phyloP scores from a whole-genome alignment of 2,329 filamentous ascomycete genomes.

The Aureobasidium sp. region DNA sequence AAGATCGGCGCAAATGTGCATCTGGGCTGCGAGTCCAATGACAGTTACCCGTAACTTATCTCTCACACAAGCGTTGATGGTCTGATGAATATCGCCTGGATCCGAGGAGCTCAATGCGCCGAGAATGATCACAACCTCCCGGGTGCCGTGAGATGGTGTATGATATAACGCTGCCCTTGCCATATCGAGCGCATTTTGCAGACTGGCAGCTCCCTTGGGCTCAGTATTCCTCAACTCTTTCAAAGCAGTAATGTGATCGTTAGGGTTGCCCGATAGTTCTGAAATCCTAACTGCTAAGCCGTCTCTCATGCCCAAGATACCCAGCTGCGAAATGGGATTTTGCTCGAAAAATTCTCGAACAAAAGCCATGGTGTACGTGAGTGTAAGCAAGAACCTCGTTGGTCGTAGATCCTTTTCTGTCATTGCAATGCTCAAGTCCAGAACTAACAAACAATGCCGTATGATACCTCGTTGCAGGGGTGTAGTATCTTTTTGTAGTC shows the following conservation, averaged over 20 bases:
- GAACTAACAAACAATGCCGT: conserved; percentile 81
- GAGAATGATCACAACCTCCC: conserved; percentile 87
- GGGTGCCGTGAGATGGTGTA: conserved; percentile 84
- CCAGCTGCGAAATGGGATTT: conserved; percentile 94
- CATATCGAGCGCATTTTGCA: conserved; percentile 97
- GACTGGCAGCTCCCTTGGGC: conserved; percentile 44
- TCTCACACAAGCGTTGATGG: conserved; percentile 67
- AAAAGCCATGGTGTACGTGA: conserved; percentile 80
- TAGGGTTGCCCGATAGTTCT: conserved; percentile 85
- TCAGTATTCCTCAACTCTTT: conserved; percentile 45
- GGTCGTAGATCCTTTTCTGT: conserved; percentile 88
- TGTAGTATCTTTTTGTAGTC: conserved; percentile 85
- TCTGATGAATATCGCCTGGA: conserved; percentile 91
- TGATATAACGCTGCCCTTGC: conserved; percentile 86
- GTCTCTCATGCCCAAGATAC: conserved; percentile 87
- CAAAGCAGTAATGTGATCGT: conserved; percentile 75
- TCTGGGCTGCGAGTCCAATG: conserved; percentile 82
- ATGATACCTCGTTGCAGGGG: conserved; percentile 95
- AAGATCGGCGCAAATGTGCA: conserved; percentile 86
- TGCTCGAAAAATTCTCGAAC: conserved; percentile 95
- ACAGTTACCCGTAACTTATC: conserved; percentile 84
- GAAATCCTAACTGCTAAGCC: conserved; percentile 79
- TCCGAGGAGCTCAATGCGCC: conserved; percentile 86
- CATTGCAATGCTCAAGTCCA: conserved; percentile 94
- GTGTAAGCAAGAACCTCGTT: conserved; percentile 72